phyloP scores from a whole-genome alignment of 805 yeast genomes.

The Candida taoyuanica region DNA sequence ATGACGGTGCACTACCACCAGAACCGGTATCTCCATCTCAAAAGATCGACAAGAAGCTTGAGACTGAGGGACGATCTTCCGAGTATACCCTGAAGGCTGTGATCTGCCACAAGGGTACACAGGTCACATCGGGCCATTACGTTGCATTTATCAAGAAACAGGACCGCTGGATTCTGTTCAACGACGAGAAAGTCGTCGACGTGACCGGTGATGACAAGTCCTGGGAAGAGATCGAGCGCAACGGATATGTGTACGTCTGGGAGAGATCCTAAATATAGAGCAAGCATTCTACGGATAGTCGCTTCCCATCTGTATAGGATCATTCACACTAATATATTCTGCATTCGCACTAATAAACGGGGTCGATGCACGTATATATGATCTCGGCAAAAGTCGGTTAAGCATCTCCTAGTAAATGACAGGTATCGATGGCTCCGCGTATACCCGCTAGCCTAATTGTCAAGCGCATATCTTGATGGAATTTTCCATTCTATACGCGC shows the following conservation, averaged over 20 bases:
- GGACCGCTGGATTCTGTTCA: conserved; percentile 65
- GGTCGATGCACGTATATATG: no score
- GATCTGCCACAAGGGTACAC: conserved; percentile 81
- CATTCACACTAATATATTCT: no score
- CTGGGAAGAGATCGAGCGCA: conserved; percentile 33
- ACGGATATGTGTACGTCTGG: conserved; percentile 44
- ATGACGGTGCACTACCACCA: conserved; percentile 51
- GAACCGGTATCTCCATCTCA: conserved; percentile 12
- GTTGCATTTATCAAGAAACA: conserved; percentile 63
- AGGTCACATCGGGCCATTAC: conserved; percentile 87
- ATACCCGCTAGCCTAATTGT: no score
- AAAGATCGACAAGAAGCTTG: conserved; percentile 7
- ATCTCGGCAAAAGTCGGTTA: no score
- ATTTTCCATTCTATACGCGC: no score
- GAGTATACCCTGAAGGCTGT: conserved; percentile 53
- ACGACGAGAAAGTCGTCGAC: conserved; percentile 79
- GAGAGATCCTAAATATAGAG: conserved; percentile 8
- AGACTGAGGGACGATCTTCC: conserved; percentile 6
- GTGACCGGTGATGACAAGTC: conserved; percentile 36
- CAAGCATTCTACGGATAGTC: neutral
- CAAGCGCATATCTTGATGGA: no score
- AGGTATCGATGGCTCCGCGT: no score
- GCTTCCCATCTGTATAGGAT: neutral
- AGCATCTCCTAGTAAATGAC: no score
- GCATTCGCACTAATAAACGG: no score